These are phyloP conservation scores for Corymbia calophylla DNA, from an alignment of 441 rosid genomes.

Conservation along the genomic window DNA sequence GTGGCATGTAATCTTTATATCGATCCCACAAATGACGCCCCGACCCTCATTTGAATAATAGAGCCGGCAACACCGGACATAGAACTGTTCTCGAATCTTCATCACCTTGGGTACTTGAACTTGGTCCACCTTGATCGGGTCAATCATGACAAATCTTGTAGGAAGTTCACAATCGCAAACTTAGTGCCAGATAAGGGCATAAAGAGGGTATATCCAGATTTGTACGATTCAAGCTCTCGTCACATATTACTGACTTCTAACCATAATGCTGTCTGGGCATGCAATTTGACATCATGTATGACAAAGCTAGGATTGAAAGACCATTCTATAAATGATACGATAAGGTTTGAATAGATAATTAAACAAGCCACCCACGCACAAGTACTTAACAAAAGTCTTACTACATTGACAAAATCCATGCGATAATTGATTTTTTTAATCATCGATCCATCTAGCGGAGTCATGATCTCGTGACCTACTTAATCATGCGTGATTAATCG, in stretches of 20 bases:
- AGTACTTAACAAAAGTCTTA: neutral
- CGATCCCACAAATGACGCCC: neutral
- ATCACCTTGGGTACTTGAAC: neutral
- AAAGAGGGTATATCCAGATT: neutral
- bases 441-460: neutral
- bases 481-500: neutral
- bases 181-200: neutral
- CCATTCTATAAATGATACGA: neutral
- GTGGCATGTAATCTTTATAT: accelerated
- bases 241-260: too few species aligned
- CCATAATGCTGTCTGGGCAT: accelerated
- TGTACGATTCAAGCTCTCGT: neutral
- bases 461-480: neutral
- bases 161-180: neutral
- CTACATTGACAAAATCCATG: neutral
- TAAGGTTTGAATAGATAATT: neutral
- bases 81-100: accelerated
- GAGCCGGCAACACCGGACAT: neutral
- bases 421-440: neutral
- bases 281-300: neutral
- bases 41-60: too few species aligned
- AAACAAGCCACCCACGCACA: neutral
- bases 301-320: neutral
- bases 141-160: accelerated
- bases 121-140: neutral